Percentiles rank a stretch among this genome's conserved stretches.
Conservation (phyloP, 2,329 filamentous ascomycete species). For the Botrytis paeoniae region DNA sequence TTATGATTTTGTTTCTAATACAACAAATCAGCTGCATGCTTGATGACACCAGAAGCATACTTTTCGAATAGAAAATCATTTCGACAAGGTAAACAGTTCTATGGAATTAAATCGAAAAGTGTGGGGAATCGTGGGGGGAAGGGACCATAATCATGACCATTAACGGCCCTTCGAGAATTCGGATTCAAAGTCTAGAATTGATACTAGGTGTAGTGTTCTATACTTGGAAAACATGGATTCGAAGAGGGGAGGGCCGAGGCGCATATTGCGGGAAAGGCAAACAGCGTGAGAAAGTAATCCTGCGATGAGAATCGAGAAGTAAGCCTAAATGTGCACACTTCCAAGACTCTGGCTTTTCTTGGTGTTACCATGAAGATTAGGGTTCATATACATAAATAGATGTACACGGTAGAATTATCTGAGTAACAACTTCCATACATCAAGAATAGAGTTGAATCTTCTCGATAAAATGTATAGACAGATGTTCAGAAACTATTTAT, state of each 20-base stretch:
- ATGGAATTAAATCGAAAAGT: background rate
- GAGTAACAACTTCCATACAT: background rate
- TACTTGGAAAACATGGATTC: background rate
- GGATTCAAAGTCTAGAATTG: background rate
- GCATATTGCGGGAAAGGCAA: conserved; percentile 13
- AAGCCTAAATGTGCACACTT: background rate
- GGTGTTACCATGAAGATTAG: background rate
- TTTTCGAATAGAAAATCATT: background rate
- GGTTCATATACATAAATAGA: background rate
- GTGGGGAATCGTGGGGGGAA: conserved; percentile 8
- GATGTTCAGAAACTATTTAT: background rate
- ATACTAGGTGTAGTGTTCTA: background rate
- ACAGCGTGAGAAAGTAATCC: background rate
- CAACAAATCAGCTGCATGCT: background rate
- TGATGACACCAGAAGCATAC: background rate
- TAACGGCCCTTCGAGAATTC: background rate
- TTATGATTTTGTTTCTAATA: background rate
- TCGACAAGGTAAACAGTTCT: too few species aligned
- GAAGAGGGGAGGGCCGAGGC: background rate
- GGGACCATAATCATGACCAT: background rate
- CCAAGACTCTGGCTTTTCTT: conserved; percentile 1
- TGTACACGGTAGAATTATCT: background rate
- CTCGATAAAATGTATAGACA: background rate
- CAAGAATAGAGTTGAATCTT: background rate
- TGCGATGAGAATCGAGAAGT: background rate